phyloP scores from a whole-genome alignment of 805 yeast genomes.

The Schwanniomyces occidentalis region DNA sequence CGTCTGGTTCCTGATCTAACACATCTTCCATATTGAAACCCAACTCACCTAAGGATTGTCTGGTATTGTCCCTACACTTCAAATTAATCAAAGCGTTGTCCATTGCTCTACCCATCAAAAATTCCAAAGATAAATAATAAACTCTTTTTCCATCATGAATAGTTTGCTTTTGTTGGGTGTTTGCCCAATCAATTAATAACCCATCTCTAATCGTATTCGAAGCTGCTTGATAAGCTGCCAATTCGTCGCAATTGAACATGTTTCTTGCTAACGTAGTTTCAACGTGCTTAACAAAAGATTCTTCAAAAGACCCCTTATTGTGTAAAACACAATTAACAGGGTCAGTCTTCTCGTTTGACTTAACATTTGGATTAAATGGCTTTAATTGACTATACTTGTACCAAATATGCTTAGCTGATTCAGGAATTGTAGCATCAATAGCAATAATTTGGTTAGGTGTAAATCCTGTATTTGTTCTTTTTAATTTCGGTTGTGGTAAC shows the following conservation, averaged over 20 bases:
- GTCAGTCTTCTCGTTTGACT: conserved; percentile 35
- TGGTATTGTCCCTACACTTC: conserved; percentile 61
- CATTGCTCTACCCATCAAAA: conserved; percentile 91
- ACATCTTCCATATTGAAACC: conserved; percentile 90
- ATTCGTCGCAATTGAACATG: conserved; percentile 84
- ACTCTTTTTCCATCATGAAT: conserved; percentile 80
- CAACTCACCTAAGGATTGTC: conserved; percentile 52
- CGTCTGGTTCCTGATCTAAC: conserved; percentile 85
- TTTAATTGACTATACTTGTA: conserved; percentile 57
- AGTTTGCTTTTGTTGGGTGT: conserved; percentile 89
- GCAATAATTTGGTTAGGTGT: conserved; percentile 86
- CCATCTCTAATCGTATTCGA: conserved; percentile 78
- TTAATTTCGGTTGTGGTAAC: conserved; percentile 47
- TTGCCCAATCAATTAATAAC: conserved; percentile 83
- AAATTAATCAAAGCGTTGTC: conserved; percentile 90
- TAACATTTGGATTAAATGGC: conserved; percentile 19
- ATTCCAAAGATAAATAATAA: conserved; percentile 84
- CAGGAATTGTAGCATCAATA: conserved; percentile 79
- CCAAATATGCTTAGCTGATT: conserved; percentile 78
- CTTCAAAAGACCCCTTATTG: conserved; percentile 60
- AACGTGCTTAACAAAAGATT: conserved; percentile 76
- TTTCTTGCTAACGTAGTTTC: conserved; percentile 92
- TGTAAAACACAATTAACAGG: conserved; percentile 14
- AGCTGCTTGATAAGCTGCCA: conserved; percentile 92
- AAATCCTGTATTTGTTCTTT: conserved; percentile 85